Evolutionary conservation across 306 rosid species (phyloP).

Genomic region (Acacia melanoxylon): DNA sequence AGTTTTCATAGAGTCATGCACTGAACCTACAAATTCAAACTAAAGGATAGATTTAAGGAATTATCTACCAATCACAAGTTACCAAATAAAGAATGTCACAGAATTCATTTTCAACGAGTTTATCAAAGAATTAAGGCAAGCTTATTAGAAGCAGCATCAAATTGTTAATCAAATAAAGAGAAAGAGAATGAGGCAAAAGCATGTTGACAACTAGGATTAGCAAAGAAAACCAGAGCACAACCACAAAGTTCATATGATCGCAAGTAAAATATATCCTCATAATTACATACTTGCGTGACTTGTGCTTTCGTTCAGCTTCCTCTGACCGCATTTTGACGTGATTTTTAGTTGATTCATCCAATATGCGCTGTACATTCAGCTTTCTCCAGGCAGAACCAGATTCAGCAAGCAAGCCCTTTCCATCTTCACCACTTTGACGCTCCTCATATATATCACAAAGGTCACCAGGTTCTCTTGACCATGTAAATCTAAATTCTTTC

Average conservation of each 20-base stretch:
- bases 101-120: background rate
- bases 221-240: conserved; percentile 16
- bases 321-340: conserved; percentile 83
- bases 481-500: conserved; percentile 83
- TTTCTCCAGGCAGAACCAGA: conserved; percentile 97
- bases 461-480: conserved; percentile 82
- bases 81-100: conserved; percentile 16
- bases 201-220: conserved; percentile 11
- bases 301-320: conserved; percentile 82
- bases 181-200: conserved; percentile 10
- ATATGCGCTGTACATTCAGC: conserved; percentile 82
- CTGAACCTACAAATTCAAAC: conserved; percentile 16
- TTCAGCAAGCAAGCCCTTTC: conserved; percentile 79
- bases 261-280: background rate
- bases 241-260: conserved; percentile 2
- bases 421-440: conserved; percentile 74
- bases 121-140: conserved; percentile 10
- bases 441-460: conserved; percentile 91
- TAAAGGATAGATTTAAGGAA: background rate
- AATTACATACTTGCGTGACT: conserved; percentile 74
- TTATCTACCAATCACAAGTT: background rate
- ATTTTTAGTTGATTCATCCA: conserved; percentile 81
- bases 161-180: conserved; percentile 17
- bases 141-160: conserved; percentile 14
- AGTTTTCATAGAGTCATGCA: conserved; percentile 1